A percentile compares a stretch with the other conserved stretches of the same genome.
phyloP scores from a whole-genome alignment of 202 grass and related monocot genomes.

The Carex arenaria region DNA sequence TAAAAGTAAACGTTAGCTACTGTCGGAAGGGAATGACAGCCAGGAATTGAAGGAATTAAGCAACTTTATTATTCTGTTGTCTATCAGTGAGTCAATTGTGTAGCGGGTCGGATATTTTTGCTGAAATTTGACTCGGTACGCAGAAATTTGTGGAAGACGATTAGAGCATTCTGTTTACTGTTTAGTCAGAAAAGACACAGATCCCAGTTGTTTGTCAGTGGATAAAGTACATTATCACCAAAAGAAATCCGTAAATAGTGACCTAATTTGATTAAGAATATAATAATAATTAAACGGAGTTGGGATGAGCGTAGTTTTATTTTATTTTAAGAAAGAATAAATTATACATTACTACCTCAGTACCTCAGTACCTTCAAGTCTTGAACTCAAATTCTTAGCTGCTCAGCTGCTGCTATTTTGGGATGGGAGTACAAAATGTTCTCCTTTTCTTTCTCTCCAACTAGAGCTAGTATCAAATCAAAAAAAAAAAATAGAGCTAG shows the following conservation, averaged over 20 bases:
- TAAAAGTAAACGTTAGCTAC: not conserved
- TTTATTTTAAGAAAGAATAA: not conserved
- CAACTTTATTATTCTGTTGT: too few species aligned
- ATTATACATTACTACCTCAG: not conserved
- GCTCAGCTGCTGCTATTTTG: too few species aligned
- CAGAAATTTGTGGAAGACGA: too few species aligned
- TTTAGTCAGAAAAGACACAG: slow-evolving; percentile 6
- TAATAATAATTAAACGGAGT: not conserved
- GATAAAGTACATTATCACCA: not conserved
- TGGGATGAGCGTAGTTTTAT: not conserved
- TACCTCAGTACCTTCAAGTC: too few species aligned
- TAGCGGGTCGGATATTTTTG: not conserved
- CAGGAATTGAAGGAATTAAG: not conserved
- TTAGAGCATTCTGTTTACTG: not conserved
- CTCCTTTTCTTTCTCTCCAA: too few species aligned
- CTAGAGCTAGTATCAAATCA: too few species aligned
- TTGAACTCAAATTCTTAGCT: not conserved
- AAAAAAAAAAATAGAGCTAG: too few species aligned
- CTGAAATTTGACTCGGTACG: not conserved
- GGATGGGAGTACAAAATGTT: too few species aligned
- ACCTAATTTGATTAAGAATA: not conserved
- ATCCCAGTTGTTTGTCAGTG: not conserved
- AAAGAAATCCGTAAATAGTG: not conserved
- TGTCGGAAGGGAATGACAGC: slow-evolving; percentile 2
- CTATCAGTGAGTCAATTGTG: not conserved